Evolutionary conservation across 176 grass and related monocot species (phyloP), one percentile per base, ranked within the genome.

Genomic region (Echinochloa phyllopogon): DNA sequence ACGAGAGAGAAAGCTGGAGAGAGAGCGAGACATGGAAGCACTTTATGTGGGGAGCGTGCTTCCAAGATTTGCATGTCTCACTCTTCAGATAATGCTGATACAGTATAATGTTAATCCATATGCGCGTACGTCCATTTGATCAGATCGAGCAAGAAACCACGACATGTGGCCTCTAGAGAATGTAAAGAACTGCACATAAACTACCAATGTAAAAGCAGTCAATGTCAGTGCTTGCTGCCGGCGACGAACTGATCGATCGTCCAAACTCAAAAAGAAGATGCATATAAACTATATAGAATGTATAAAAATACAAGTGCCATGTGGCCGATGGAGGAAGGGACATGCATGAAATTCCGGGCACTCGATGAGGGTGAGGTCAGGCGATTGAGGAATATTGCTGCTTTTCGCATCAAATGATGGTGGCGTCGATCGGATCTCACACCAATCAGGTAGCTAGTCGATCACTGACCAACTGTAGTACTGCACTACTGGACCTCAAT

Each of bases 371-470:
- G 47, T 36, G 88, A 83, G 21, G 74, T 40, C 63, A 40, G 70
- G 45, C 70, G 45, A 10, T 51, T 69, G 50, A 29, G n/a, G 49
- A 70, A 70, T 82, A 83, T 86, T 83, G 66, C 88, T 83, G 66
- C 88, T 90, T 90, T 90, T 74, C 25, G 80, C n/a, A 74, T 87
- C 84, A 69, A 90, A 90, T 90, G 84, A 86, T 90, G 71, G 72
- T 70, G 51, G 65, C 44, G 11, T 86, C 83, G 82, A 82, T 81
- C 82, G 81, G 76, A 43, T 82, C 78, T 81, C 51, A 17, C 83
- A 70, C 62, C 70, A 81, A 85, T 84, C 81, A 83, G 73, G 53
- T 77, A 71, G 83, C 77, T 71, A n/a, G 53, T 62, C 44, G 81
- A 73, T 45, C 53, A 48, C 82, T 16, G 62, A 80, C 78, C 40